phyloP scores from a whole-genome alignment of 1,284 basidiomycete genomes.

The Tremellales sp. region DNA sequence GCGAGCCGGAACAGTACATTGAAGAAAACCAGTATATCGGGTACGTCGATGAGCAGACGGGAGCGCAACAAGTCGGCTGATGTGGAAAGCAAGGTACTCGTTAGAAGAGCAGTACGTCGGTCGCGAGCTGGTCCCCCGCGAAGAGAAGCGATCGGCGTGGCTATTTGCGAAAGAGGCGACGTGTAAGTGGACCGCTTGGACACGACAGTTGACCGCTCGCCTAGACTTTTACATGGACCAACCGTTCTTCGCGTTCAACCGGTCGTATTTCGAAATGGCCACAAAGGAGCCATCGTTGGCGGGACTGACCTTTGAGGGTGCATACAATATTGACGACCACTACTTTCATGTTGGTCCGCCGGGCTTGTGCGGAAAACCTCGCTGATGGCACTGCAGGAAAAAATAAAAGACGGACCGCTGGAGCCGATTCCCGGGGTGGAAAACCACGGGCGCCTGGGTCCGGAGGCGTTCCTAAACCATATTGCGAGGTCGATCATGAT shows the following conservation, averaged over 20 bases:
- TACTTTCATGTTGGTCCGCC: constrained; percentile 2
- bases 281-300: constrained; percentile 7
- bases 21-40: constrained; percentile 10
- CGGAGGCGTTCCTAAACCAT: constrained; percentile 14
- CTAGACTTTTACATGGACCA: constrained; percentile 1
- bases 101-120: constrained; percentile 7
- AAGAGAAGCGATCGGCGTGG: constrained; percentile 4
- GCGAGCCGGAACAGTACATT: not conserved
- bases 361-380: no score
- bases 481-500: constrained; percentile 17
- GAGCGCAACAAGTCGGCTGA: not conserved
- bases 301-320: constrained; percentile 2
- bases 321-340: constrained; percentile 4
- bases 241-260: constrained; percentile 8
- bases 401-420: constrained; percentile 1
- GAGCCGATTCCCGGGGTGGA: constrained; percentile 9
- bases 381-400: no score
- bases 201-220: no score
- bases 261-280: constrained; percentile 8
- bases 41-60: not conserved
- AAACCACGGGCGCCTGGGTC: constrained; percentile 13
- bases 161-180: constrained; percentile 9
- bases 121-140: not conserved
- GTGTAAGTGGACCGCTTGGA: constrained; percentile 5
- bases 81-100: constrained; percentile 2